These are phyloP conservation scores for Penicillium parvum DNA, from an alignment of 495 filamentous ascomycete genomes.

Conservation along the genomic window DNA sequence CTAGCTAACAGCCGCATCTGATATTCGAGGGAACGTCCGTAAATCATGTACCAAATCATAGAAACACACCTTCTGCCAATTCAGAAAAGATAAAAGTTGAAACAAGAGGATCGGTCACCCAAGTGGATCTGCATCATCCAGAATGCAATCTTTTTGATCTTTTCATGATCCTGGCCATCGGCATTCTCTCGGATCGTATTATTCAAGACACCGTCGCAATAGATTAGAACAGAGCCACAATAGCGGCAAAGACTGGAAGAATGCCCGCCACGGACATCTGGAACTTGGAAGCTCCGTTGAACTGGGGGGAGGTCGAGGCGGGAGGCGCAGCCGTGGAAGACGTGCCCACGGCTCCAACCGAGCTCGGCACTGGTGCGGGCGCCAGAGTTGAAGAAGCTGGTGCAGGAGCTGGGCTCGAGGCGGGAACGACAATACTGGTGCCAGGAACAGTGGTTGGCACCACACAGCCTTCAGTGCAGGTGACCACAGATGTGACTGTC, in stretches of 20 bases:
- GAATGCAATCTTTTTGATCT: constrained; percentile 12
- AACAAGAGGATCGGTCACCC: constrained; percentile 2
- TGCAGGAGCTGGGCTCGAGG: constrained; percentile 3
- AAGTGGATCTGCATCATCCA: constrained; percentile 2
- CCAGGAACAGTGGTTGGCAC: constrained; percentile 6
- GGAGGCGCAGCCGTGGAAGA: constrained; percentile 9
- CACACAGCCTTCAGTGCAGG: constrained; percentile 17
- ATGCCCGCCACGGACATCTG: constrained; percentile 19
- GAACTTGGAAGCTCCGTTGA: constrained; percentile 22
- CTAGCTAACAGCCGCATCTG: constrained; percentile 5
- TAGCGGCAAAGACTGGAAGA: constrained; percentile 17
- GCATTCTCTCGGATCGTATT: not conserved
- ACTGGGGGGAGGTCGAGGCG: constrained; percentile 13
- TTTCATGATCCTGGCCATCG: not conserved
- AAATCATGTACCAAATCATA: constrained; percentile 8
- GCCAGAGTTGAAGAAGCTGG: constrained; percentile 3
- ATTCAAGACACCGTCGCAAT: not conserved
- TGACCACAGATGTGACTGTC: constrained; percentile 21
- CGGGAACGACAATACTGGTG: not conserved
- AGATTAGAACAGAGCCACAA: constrained; percentile 17
- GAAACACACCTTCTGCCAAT: constrained; percentile 8
- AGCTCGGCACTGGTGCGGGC: too few species aligned
- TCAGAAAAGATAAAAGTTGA: constrained; percentile 4
- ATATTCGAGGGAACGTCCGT: constrained; percentile 11
- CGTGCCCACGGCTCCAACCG: not conserved